Evolutionary conservation across 2,329 filamentous ascomycete species (phyloP).

Genomic region (Coniochaeta sp.): DNA sequence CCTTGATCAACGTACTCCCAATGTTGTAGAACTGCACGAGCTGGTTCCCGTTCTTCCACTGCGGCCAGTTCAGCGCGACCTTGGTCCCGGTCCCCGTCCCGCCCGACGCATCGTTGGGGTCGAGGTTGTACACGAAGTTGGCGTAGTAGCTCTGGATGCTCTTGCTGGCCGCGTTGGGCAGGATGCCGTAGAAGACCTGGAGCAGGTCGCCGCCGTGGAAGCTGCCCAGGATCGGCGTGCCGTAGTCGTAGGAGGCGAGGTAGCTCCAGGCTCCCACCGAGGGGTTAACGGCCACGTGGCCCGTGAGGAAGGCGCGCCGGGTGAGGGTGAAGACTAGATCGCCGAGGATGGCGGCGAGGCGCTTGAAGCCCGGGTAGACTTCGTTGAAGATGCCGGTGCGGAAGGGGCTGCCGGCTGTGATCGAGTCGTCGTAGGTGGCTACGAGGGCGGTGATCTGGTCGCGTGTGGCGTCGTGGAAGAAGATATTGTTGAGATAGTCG

Average conservation of each 20-base stretch:
- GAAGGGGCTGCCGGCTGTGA: slow-evolving; percentile 61
- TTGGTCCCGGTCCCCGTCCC: slow-evolving; percentile 21
- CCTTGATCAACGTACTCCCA: slow-evolving; percentile 11
- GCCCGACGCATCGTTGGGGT: slow-evolving; percentile 51
- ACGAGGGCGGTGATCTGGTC: slow-evolving; percentile 49
- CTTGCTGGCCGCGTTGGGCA: slow-evolving; percentile 52
- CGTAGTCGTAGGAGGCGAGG: slow-evolving; percentile 63
- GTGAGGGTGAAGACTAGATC: slow-evolving; percentile 69
- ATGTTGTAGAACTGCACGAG: slow-evolving; percentile 38
- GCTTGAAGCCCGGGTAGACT: slow-evolving; percentile 70
- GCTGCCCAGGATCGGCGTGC: slow-evolving; percentile 65
- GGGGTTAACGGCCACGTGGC: slow-evolving; percentile 37
- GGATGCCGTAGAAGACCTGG: slow-evolving; percentile 59
- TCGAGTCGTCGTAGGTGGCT: slow-evolving; percentile 50
- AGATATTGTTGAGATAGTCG: slow-evolving; percentile 51
- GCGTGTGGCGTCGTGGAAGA: slow-evolving; percentile 50
- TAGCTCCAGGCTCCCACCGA: slow-evolving; percentile 66
- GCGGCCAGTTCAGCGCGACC: slow-evolving; percentile 30
- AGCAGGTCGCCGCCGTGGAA: slow-evolving; percentile 66
- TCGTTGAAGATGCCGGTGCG: slow-evolving; percentile 61
- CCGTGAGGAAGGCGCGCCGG: slow-evolving; percentile 54
- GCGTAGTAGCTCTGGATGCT: slow-evolving; percentile 63
- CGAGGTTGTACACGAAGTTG: slow-evolving; percentile 61
- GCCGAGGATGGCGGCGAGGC: slow-evolving; percentile 65
- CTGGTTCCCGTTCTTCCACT: slow-evolving; percentile 33